Conservation (phyloP, 2,329 filamentous ascomycete genomes). For the Fusarium verticillioides region DNA sequence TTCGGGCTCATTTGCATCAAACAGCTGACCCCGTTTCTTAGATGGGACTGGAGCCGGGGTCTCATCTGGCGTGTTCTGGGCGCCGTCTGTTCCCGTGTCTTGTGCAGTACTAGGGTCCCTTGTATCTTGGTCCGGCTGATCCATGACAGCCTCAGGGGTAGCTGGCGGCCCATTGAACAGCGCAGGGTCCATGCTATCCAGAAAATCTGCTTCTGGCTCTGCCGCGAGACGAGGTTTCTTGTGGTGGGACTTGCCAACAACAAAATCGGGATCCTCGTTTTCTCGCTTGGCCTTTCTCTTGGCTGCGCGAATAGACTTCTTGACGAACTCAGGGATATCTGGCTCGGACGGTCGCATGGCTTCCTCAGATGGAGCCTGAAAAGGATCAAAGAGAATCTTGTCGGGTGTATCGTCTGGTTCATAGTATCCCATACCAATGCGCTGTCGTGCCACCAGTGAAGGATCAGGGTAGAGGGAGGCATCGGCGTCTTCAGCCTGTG, state of each 20-base stretch:
- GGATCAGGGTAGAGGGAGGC: slow-evolving; percentile 61
- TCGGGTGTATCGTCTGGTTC: slow-evolving; percentile 67
- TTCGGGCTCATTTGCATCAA: slow-evolving; percentile 59
- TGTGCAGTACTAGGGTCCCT: slow-evolving; percentile 32
- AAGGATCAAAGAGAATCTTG: slow-evolving; percentile 69
- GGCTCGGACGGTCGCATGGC: slow-evolving; percentile 56
- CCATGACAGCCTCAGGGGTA: slow-evolving; percentile 37
- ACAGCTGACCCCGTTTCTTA: slow-evolving; percentile 43
- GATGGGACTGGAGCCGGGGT: slow-evolving; percentile 3
- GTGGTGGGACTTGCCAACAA: slow-evolving; percentile 54
- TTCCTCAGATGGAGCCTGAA: slow-evolving; percentile 63
- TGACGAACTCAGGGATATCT: slow-evolving; percentile 64
- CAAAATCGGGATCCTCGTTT: slow-evolving; percentile 66
- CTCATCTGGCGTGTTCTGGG: slow-evolving; percentile 24
- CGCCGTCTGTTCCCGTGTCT: background rate
- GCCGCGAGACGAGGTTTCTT: slow-evolving; percentile 52
- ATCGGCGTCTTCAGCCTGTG: slow-evolving; percentile 47
- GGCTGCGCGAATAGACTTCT: slow-evolving; percentile 63
- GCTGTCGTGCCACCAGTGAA: slow-evolving; percentile 57
- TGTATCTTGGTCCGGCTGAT: slow-evolving; percentile 23
- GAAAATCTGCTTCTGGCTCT: slow-evolving; percentile 48
- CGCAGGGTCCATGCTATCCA: slow-evolving; percentile 63
- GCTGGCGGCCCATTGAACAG: slow-evolving; percentile 52
- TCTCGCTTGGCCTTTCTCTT: slow-evolving; percentile 65
- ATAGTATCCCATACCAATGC: slow-evolving; percentile 70